A percentile compares a stretch with the other conserved stretches of the same genome.
These are phyloP conservation scores for Kluyveromyces nonfermentans DNA, from an alignment of 805 yeast genomes.

Conservation along the genomic window DNA sequence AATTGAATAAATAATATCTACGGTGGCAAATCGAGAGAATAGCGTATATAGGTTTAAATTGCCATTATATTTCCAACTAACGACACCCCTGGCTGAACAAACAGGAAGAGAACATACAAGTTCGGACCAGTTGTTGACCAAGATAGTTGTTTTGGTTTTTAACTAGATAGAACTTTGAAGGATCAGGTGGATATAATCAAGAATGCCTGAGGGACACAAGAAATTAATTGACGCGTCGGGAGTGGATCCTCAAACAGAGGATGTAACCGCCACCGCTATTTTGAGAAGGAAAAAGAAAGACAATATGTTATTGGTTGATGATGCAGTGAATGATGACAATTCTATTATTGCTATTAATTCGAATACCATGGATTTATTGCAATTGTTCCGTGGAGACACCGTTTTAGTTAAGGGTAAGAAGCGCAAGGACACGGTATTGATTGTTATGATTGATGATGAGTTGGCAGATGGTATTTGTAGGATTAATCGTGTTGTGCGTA, in stretches of 20 bases:
- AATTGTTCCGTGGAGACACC: slow-evolving; percentile 95
- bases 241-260: slow-evolving; percentile 45
- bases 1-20: background rate
- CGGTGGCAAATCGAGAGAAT: background rate
- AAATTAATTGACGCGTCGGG: slow-evolving; percentile 60
- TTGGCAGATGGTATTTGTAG: slow-evolving; percentile 93
- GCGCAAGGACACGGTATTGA: slow-evolving; percentile 93
- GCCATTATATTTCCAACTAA: background rate
- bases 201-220: slow-evolving; percentile 33
- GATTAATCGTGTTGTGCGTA: slow-evolving; percentile 91
- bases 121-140: background rate
- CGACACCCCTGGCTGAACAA: background rate
- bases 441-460: slow-evolving; percentile 93
- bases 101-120: background rate
- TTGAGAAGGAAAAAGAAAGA: slow-evolving; percentile 96
- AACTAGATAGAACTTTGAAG: background rate
- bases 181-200: slow-evolving; percentile 1
- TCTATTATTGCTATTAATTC: slow-evolving; percentile 93
- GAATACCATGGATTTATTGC: slow-evolving; percentile 88
- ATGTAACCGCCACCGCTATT: slow-evolving; percentile 91
- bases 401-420: slow-evolving; percentile 96
- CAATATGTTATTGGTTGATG: slow-evolving; percentile 89
- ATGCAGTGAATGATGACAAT: slow-evolving; percentile 94
- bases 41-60: background rate
- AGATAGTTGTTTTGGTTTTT: background rate